phyloP scores from a whole-genome alignment of 495 filamentous ascomycete species.

The Pyrenopolyporus hunteri region DNA sequence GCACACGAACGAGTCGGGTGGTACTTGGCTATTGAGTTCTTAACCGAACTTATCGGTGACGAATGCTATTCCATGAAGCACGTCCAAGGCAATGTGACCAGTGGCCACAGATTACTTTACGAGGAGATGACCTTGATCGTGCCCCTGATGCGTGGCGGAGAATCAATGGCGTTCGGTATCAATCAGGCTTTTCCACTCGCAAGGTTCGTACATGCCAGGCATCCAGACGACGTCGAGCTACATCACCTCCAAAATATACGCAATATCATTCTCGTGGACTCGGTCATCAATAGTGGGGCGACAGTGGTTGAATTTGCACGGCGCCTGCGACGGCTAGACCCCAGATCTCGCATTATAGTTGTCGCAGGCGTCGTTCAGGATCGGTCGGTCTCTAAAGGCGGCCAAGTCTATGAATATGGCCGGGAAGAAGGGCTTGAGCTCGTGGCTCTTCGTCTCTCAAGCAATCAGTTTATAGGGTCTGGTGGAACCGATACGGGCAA shows the following conservation, averaged over 20 bases:
- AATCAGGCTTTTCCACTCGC: conserved; percentile 61
- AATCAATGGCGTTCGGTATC: conserved; percentile 70
- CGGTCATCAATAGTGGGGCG: conserved; percentile 65
- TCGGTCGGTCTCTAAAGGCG: conserved; percentile 42
- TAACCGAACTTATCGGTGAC: conserved; percentile 58
- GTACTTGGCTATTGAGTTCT: conserved; percentile 60
- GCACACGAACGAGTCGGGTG: conserved; percentile 58
- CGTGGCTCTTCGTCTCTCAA: conserved; percentile 60
- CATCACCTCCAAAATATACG: conserved; percentile 49
- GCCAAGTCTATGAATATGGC: conserved; percentile 40
- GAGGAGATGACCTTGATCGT: conserved; percentile 64
- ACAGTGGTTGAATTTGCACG: conserved; percentile 59
- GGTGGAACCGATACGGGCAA: conserved; percentile 64
- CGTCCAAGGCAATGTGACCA: conserved; percentile 56
- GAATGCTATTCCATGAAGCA: conserved; percentile 60
- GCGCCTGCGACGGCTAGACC: conserved; percentile 51
- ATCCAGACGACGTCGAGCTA: conserved; percentile 51
- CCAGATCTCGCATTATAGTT: conserved; percentile 58
- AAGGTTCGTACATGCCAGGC: conserved; percentile 60
- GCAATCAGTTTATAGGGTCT: conserved; percentile 61
- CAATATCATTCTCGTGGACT: conserved; percentile 65
- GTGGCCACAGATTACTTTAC: conserved; percentile 58
- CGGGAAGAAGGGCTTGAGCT: conserved; percentile 44
- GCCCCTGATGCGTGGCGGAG: conserved; percentile 69
- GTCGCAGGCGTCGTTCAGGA: conserved; percentile 63